Evolutionary conservation across 2,329 filamentous ascomycete genomes (phyloP), one percentile per base, ranked within the genome.

Genomic region (Hymenoscyphus linearis): DNA sequence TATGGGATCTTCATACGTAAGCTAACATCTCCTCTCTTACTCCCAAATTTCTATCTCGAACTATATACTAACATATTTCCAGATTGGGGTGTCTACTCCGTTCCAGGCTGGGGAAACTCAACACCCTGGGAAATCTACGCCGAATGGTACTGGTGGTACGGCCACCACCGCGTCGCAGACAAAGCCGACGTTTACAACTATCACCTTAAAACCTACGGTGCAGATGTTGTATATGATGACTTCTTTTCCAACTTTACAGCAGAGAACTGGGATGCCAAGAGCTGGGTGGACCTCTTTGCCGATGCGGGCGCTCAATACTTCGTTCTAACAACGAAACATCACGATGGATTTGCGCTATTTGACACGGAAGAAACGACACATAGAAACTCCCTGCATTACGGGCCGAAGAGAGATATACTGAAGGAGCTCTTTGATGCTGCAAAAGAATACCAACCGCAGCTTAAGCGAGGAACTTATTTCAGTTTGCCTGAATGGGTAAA

Each of bases 51-150:
- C n/a, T n/a, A n/a, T n/a, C n/a, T 44, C n/a, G 44, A 25, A 25
- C 7, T 22, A 25, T 13, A 13, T 50, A 25, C 44, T 50, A 22
- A 50, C 9, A 12, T 22, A 0, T 10, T 4, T 25, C 81, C 85
- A 47, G 83, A 85, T 62, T 85, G 83, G 81, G 82, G 83, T 0
- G 73, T 78, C 0, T 85, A 84, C 64, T 71, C 80, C 0, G 82
- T 85, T 0, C 79, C 82, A 0, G 82, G 78, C 3, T 85, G 82
- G 81, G 83, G 66, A 35, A 68, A 72, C 56, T 60, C 60, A 12
- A 65, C 64, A 2, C 64, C 65, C 4, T 60, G 76, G 55, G 78
- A 78, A 64, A 69, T 65, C 27, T 78, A 75, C 60, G 73, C 75
- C 0, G 75, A 77, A 65, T 77, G 75, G 75, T 74, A 75, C 71